Conservation (phyloP, 495 filamentous ascomycete genomes). For the Apodospora peruviana region DNA sequence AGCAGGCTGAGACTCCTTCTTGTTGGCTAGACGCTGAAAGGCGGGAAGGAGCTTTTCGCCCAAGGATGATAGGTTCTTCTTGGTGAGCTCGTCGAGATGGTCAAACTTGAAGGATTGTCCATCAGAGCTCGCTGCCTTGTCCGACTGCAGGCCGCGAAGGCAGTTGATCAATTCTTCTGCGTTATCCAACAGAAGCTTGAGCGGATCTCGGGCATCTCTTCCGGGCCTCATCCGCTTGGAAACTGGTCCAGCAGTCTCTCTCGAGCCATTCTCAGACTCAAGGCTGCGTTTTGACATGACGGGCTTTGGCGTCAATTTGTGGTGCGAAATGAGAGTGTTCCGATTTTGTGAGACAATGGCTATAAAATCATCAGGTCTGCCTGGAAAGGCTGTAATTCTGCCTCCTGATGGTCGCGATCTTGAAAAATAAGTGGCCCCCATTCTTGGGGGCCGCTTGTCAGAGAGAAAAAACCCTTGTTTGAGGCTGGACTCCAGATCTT, state of each 20-base stretch:
- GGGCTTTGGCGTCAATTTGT: not conserved
- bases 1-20: too few relatives aligned
- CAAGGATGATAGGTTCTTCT: conserved; percentile 1
- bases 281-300: conserved; percentile 17
- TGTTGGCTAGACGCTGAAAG: conserved; percentile 4
- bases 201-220: not conserved
- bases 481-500: conserved; percentile 1
- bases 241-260: not conserved
- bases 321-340: not conserved
- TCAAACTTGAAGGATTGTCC: not conserved
- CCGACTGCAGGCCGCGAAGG: conserved; percentile 6
- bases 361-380: too few relatives aligned
- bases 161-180: conserved; percentile 24
- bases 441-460: not conserved
- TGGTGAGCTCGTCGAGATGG: not conserved
- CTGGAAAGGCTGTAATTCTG: not conserved
- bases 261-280: conserved; percentile 1
- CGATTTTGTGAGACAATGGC: not conserved
- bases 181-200: conserved; percentile 20
- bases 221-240: conserved; percentile 13
- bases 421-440: not conserved
- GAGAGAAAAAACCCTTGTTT: not conserved
- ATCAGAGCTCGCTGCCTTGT: conserved; percentile 1
- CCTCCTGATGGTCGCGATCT: not conserved
- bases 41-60: conserved; percentile 12